Percentiles rank a stretch among this genome's conserved stretches.
These are phyloP conservation scores for Scedosporium boydii DNA, from an alignment of 2,329 filamentous ascomycete species.

Conservation along the genomic window DNA sequence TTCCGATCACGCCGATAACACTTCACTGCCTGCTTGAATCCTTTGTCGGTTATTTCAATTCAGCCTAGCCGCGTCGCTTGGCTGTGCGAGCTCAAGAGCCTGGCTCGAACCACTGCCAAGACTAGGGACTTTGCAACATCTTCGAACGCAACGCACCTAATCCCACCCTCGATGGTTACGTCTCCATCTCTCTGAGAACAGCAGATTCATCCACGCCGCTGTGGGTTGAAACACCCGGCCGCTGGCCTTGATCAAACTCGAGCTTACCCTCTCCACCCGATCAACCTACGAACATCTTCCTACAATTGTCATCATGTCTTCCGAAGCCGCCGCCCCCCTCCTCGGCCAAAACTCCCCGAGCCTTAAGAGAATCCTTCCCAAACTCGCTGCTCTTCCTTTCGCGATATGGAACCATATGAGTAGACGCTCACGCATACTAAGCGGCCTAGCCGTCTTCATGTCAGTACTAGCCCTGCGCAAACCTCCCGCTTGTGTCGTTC, in stretches of 20 bases:
- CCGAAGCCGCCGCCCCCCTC: constrained; percentile 2
- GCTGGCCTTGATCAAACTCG: not conserved
- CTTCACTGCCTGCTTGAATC: no score
- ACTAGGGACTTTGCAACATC: no score
- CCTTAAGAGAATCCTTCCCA: not conserved
- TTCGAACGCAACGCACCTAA: no score
- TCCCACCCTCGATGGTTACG: no score
- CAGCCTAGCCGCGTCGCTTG: no score
- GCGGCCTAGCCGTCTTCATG: constrained; percentile 21
- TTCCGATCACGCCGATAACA: no score
- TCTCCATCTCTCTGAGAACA: not conserved
- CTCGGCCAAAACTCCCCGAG: not conserved
- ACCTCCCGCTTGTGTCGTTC: not conserved
- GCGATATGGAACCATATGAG: constrained; percentile 23
- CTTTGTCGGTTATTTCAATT: no score
- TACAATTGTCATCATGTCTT: not conserved
- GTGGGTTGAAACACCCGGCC: not conserved
- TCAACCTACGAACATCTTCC: not conserved
- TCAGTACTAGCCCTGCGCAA: constrained; percentile 12
- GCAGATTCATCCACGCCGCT: not conserved
- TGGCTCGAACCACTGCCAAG: no score
- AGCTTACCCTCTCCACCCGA: not conserved
- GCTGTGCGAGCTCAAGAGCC: no score
- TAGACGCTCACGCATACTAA: constrained; percentile 22
- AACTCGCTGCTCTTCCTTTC: constrained; percentile 13